Evolutionary conservation across 2,329 filamentous ascomycete genomes (phyloP).

Genomic region (Ophioceras dolichostomum): DNA sequence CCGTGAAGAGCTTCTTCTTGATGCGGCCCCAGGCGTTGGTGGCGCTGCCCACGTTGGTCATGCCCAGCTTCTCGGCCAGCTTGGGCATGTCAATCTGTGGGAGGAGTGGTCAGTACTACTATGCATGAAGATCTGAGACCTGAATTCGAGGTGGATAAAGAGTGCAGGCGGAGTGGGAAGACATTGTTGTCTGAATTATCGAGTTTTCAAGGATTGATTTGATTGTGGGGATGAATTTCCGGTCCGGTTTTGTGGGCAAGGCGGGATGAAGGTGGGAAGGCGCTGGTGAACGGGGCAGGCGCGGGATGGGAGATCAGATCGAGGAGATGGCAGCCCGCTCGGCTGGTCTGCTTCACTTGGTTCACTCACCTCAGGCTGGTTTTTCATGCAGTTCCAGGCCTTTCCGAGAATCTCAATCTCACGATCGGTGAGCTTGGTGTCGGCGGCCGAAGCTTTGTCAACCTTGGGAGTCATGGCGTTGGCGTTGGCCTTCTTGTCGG

Average conservation of each 20-base stretch:
- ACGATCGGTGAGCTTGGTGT: slow-evolving; percentile 8
- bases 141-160: too few relatives aligned
- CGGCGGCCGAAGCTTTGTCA: too few relatives aligned
- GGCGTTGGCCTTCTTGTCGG: not conserved
- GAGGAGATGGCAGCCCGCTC: too few relatives aligned
- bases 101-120: too few relatives aligned
- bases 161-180: too few relatives aligned
- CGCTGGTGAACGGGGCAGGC: not conserved
- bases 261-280: not conserved
- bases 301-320: too few relatives aligned
- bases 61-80: slow-evolving; percentile 10
- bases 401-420: slow-evolving; percentile 12
- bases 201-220: too few relatives aligned
- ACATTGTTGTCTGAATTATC: too few relatives aligned
- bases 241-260: too few relatives aligned
- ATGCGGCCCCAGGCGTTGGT: slow-evolving; percentile 12
- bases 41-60: slow-evolving; percentile 12
- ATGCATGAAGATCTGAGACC: too few relatives aligned
- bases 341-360: too few relatives aligned
- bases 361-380: slow-evolving; percentile 12
- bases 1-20: slow-evolving; percentile 14
- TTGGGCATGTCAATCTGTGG: slow-evolving; percentile 13
- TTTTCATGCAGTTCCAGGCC: slow-evolving; percentile 14
- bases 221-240: too few relatives aligned
- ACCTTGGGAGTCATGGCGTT: not conserved